phyloP scores from a whole-genome alignment of 2,329 filamentous ascomycete genomes.

The Amphichorda felina region DNA sequence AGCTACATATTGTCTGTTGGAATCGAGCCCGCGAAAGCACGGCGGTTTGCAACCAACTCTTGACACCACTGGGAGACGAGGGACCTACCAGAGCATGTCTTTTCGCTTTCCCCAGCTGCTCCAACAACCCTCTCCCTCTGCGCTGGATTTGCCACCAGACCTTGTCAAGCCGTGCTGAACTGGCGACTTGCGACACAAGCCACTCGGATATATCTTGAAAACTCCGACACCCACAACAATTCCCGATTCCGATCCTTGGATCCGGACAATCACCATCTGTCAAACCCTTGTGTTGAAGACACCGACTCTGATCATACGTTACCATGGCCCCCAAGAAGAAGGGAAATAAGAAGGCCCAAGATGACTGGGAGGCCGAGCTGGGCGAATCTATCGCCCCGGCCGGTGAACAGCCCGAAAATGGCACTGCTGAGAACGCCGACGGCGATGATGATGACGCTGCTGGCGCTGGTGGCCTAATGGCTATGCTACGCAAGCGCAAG shows the following conservation, averaged over 20 bases:
- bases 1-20: too few relatives aligned
- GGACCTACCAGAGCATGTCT: slow-evolving; percentile 7
- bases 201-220: background rate
- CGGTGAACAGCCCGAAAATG: slow-evolving; percentile 16
- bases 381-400: slow-evolving; percentile 63
- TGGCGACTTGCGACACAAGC: background rate
- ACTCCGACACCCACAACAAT: background rate
- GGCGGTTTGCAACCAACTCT: too few relatives aligned
- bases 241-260: background rate
- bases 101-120: slow-evolving; percentile 7
- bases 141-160: slow-evolving; percentile 14
- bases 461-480: slow-evolving; percentile 60
- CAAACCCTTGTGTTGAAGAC: background rate
- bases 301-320: too few relatives aligned
- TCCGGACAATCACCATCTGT: too few relatives aligned
- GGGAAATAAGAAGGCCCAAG: slow-evolving; percentile 66
- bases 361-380: slow-evolving; percentile 92
- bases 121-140: slow-evolving; percentile 7
- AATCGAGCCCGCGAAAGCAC: too few relatives aligned
- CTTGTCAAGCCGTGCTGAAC: slow-evolving; percentile 7
- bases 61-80: too few relatives aligned
- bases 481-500: slow-evolving; percentile 69
- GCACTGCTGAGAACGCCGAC: slow-evolving; percentile 36
- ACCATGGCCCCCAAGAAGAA: slow-evolving; percentile 94
- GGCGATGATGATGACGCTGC: slow-evolving; percentile 39